Conservation (phyloP, 2,329 filamentous ascomycete genomes). For the Scytalidium sp. region DNA sequence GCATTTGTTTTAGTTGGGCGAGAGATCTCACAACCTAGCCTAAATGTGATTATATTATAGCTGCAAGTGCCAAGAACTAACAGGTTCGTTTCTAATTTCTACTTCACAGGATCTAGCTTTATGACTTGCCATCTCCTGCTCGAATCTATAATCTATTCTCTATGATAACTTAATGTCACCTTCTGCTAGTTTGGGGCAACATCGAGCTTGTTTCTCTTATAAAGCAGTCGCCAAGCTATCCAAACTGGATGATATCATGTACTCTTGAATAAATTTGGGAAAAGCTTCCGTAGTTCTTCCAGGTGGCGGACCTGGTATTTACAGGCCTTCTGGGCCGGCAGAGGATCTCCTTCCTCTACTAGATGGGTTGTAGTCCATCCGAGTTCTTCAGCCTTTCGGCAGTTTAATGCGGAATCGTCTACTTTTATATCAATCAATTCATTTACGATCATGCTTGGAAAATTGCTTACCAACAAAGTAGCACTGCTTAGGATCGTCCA, state of each 20-base stretch:
- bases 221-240: not conserved
- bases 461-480: constrained; percentile 86
- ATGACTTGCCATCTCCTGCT: not conserved
- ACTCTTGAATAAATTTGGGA: constrained; percentile 82
- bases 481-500: constrained; percentile 66
- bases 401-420: constrained; percentile 90
- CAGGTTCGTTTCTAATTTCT: too few species aligned
- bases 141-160: not conserved
- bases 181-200: not conserved
- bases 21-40: not conserved
- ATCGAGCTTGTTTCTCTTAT: not conserved
- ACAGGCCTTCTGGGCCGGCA: constrained; percentile 62
- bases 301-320: constrained; percentile 74
- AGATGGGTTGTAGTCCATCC: constrained; percentile 89
- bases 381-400: constrained; percentile 68
- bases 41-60: too few species aligned
- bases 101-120: too few species aligned
- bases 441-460: not conserved
- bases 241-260: constrained; percentile 5
- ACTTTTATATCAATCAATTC: not conserved
- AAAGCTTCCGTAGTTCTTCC: constrained; percentile 70
- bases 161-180: not conserved
- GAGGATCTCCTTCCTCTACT: constrained; percentile 69
- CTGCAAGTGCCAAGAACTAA: too few species aligned
- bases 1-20: not conserved